Evolutionary conservation across 768 basidiomycete species (phyloP), one percentile per base, ranked within the genome.

Genomic region (Pleurotus giganteus): DNA sequence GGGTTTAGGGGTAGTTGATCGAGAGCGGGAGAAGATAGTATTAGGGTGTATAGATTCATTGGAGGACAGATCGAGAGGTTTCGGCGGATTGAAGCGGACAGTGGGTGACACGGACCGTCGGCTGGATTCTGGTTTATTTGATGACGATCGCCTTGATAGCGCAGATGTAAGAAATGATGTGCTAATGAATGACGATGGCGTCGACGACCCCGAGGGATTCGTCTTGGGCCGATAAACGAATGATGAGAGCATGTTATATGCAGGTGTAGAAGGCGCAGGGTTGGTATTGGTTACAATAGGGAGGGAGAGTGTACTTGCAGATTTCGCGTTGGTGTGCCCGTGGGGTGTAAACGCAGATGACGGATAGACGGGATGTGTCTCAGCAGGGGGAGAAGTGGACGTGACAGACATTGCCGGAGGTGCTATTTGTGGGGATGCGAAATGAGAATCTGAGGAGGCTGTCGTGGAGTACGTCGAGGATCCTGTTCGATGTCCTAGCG

Each of bases 211-310:
- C 36, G 70, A 64, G n/a, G 31, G 31, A 32, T 15, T 37, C 11
- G 64, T 55, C 15, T 69, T 57, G 19, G 69, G 63, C n/a, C 67
- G 69, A 46, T 69, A 69, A 7, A 80, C 79, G 56, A 88, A 77
- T 7, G 80, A 76, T 3, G 83, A 82, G 39, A 88, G 78, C 71
- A 86, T 78, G 60, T 77, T 78, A 60, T 83, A 84, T 19, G 85
- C 86, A 3, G 78, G 77, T 2, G 83, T 83, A 1, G 76, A 66
- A 4, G 76, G 75, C 50, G 78, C 78, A 1, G 68, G 49, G 4
- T 65, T 67, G 7, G 61, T 68, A 57, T 78, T 71, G 2, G 73
- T 74, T n/a, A 72, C 17, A 12, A 52, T n/a, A n/a, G 54, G 55
- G 15, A 53, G 39, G 32, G 19, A 51, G 24, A 26, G n/a, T 8